phyloP scores from a whole-genome alignment of 345 rosid species.

The Ceriops decandra region DNA sequence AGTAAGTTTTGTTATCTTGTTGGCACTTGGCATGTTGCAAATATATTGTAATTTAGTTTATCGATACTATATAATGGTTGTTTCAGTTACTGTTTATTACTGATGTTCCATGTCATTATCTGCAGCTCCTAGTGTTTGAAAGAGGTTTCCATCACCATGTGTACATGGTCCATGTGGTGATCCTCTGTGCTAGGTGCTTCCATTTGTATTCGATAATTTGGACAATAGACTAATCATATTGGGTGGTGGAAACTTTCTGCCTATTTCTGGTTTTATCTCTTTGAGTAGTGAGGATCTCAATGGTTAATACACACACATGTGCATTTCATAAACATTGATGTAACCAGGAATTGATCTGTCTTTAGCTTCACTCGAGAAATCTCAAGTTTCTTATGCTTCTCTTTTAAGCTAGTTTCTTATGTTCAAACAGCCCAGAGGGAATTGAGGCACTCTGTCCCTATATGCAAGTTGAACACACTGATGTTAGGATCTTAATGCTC shows the following conservation, averaged over 20 bases:
- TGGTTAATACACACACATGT: too few relatives aligned
- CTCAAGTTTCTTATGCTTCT: conserved; percentile 3
- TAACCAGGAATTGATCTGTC: too few relatives aligned
- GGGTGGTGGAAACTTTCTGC: too few relatives aligned
- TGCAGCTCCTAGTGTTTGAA: not conserved
- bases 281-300: too few relatives aligned
- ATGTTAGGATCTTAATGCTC: conserved; percentile 49
- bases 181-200: too few relatives aligned
- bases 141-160: not conserved
- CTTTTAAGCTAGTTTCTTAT: not conserved
- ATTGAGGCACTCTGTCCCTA: conserved; percentile 47
- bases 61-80: not conserved
- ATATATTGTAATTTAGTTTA: not conserved
- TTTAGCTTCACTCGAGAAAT: not conserved
- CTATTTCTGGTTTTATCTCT: too few relatives aligned
- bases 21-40: not conserved
- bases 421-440: conserved; percentile 52
- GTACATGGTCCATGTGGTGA: too few relatives aligned
- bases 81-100: too few relatives aligned
- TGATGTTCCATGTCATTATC: not conserved
- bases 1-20: conserved; percentile 32
- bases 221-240: too few relatives aligned
- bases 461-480: conserved; percentile 40
- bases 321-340: too few relatives aligned
- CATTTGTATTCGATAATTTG: too few relatives aligned